Base-by-base conservation (phyloP, 2,329 filamentous ascomycete genomes). In the Incumbomyces lentus region DNA sequence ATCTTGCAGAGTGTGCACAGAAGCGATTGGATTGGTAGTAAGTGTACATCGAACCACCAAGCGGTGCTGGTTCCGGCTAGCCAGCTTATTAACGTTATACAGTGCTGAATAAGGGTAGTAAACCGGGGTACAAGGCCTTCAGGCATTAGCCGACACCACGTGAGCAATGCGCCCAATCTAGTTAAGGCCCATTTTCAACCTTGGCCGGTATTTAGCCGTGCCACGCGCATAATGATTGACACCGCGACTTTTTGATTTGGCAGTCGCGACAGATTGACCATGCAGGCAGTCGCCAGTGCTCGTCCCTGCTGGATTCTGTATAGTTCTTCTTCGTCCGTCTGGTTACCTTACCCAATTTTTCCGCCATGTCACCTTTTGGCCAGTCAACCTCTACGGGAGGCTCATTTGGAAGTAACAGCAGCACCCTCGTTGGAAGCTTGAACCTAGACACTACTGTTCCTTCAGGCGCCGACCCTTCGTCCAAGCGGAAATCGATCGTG, bases 1-100 rank as follows among this genome's bases (percentile, higher is more conserved):
- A 84, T 81, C 57, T 49, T 17, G 12, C 29, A 29, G 18, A 12
- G 4, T 4, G 3, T n/a, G 16, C 19, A 22, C 36, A 4, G 12
- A 6, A 6, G 19, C 13, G n/a, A 13, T 14, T 14, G 11, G 18
- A 18, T 38, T 3, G 36, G 6, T 5, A 12, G 33, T 8, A 26
- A 26, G 5, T 26, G 8, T 26, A 8, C 22, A 26, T 26, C n/a
- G n/a, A n/a, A n/a, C n/a, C n/a, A 26, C 22, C 22, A 26, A 26
- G 22, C 22, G 22, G n/a, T 32, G 31, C 31, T 32, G 31, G 31
- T 32, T 32, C n/a, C n/a, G n/a, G n/a, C n/a, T n/a, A n/a, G n/a
- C n/a, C n/a, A n/a, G n/a, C n/a, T n/a, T n/a, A n/a, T n/a, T n/a
- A n/a, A n/a, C n/a, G n/a, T n/a, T n/a, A n/a, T n/a, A n/a, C n/a